phyloP scores from a whole-genome alignment of 2,329 filamentous ascomycete genomes.

The Colletotrichum destructivum region DNA sequence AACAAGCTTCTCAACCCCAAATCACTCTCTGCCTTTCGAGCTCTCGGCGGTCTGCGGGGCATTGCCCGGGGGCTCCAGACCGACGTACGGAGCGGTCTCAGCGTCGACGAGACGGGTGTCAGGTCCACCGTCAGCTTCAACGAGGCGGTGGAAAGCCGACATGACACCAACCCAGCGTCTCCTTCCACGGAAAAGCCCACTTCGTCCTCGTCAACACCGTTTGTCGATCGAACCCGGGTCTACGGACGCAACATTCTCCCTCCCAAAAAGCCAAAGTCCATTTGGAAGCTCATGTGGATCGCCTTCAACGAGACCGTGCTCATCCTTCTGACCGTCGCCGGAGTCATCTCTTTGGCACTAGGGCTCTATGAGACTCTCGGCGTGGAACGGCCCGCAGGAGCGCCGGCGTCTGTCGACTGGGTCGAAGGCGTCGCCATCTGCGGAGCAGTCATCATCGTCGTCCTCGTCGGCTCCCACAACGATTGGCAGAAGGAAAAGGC shows the following conservation, averaged over 20 bases:
- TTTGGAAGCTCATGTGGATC: conserved; percentile 64
- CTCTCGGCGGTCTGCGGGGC: conserved; percentile 78
- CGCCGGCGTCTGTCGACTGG: conserved; percentile 62
- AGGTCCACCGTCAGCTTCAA: conserved; percentile 77
- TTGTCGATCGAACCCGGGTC: conserved; percentile 68
- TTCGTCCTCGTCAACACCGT: conserved; percentile 39
- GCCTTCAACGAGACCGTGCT: conserved; percentile 75
- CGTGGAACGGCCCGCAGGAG: conserved; percentile 51
- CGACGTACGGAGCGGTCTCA: conserved; percentile 74
- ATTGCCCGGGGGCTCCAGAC: conserved; percentile 79
- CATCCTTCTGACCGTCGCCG: conserved; percentile 70
- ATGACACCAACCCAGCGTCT: conserved; percentile 5
- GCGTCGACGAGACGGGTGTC: conserved; percentile 75
- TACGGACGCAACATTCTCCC: conserved; percentile 59
- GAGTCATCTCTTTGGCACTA: conserved; percentile 70
- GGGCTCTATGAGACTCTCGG: conserved; percentile 72
- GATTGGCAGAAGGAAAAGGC: conserved; percentile 71
- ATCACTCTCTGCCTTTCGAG: conserved; percentile 79
- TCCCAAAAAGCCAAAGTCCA: conserved; percentile 25
- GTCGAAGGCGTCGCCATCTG: conserved; percentile 70
- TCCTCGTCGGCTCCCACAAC: conserved; percentile 66
- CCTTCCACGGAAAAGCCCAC: background rate
- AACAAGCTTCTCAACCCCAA: conserved; percentile 84
- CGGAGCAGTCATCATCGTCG: conserved; percentile 69
- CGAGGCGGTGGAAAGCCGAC: conserved; percentile 66